phyloP scores from a whole-genome alignment of 495 filamentous ascomycete species.

The Penicillium salamii region DNA sequence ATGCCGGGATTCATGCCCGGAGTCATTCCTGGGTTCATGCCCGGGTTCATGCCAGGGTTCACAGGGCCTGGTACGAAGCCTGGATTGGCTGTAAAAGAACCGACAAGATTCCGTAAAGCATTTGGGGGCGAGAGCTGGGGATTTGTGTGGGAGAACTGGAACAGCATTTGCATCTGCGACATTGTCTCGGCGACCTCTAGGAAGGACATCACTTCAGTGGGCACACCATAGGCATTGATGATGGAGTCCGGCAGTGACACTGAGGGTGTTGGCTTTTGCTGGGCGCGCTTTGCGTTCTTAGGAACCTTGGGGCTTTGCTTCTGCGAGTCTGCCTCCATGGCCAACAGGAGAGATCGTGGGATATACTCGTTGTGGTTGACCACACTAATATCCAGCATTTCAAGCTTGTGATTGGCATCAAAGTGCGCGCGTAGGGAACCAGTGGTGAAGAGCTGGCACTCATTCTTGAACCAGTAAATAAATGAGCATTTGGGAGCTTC shows the following conservation, averaged over 20 bases:
- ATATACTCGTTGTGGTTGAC: conserved; percentile 66
- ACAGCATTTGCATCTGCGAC: conserved; percentile 68
- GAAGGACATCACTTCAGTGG: conserved; percentile 57
- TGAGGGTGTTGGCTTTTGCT: conserved; percentile 54
- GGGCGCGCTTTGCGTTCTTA: conserved; percentile 55
- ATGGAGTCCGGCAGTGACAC: conserved; percentile 61
- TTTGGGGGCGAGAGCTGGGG: conserved; percentile 56
- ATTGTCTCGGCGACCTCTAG: conserved; percentile 75
- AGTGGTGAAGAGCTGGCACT: conserved; percentile 65
- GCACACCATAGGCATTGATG: conserved; percentile 61
- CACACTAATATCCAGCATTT: conserved; percentile 67
- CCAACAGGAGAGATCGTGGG: conserved; percentile 51
- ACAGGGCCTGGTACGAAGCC: conserved; percentile 30
- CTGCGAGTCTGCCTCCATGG: conserved; percentile 53
- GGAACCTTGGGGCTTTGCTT: conserved; percentile 68
- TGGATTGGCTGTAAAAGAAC: conserved; percentile 32
- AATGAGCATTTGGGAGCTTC: conserved; percentile 61
- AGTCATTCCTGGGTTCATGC: conserved; percentile 32
- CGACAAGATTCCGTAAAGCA: conserved; percentile 61
- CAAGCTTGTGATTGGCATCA: conserved; percentile 66
- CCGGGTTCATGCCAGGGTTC: conserved; percentile 19
- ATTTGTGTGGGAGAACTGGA: conserved; percentile 58
- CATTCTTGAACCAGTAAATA: conserved; percentile 70
- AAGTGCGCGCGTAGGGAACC: conserved; percentile 64
- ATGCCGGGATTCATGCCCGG: conserved; percentile 22